Evolutionary conservation across 2,329 filamentous ascomycete genomes (phyloP).

Genomic region (Botrytis cinerea): DNA sequence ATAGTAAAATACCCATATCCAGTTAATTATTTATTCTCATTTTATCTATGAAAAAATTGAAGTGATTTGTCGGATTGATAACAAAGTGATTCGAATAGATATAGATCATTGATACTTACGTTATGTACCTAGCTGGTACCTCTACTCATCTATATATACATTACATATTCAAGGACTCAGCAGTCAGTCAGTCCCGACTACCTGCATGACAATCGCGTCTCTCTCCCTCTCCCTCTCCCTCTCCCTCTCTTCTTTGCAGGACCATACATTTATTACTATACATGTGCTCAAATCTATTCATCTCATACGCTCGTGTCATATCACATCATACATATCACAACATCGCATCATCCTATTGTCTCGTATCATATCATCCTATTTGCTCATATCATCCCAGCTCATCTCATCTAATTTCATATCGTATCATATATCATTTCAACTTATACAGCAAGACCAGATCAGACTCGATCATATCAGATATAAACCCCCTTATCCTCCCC

Average conservation of each 20-base stretch:
- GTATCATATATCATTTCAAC: neutral
- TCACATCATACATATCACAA: too few relatives aligned
- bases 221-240: too few relatives aligned
- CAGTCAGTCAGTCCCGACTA: neutral
- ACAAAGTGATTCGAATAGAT: neutral
- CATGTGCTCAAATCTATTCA: neutral
- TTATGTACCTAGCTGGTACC: neutral
- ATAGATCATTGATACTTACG: neutral
- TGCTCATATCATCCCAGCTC: neutral
- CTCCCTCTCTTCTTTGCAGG: neutral
- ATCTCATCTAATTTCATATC: neutral
- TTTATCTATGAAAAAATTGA: neutral
- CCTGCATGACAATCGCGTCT: neutral
- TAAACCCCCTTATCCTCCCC: neutral
- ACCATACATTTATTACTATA: neutral
- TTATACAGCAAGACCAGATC: neutral
- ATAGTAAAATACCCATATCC: conserved; percentile 5
- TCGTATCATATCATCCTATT: neutral
- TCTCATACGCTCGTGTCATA: neutral
- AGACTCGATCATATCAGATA: neutral
- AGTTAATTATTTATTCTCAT: neutral
- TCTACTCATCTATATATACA: too few relatives aligned
- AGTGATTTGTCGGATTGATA: neutral
- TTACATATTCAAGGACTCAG: neutral
- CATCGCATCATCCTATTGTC: neutral